Conservation (phyloP, 176 grass and related monocot species). For the Hyparrhenia diplandra region DNA sequence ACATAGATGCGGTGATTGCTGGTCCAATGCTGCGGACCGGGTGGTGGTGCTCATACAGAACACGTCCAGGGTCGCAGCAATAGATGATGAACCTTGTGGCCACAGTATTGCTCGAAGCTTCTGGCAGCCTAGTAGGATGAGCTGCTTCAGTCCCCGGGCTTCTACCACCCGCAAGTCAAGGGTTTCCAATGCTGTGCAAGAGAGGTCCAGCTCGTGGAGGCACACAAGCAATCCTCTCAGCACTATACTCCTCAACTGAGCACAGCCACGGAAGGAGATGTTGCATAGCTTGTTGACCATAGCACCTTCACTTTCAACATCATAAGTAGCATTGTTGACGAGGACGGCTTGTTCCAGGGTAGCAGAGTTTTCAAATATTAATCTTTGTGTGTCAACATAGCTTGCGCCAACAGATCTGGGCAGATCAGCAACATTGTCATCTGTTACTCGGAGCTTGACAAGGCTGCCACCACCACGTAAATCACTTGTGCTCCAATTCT, state of each 20-base stretch:
- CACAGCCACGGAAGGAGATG: background rate
- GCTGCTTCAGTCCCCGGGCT: background rate
- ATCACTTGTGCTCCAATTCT: background rate
- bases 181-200: background rate
- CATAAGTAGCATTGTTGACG: background rate
- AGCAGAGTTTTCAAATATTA: background rate
- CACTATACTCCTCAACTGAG: background rate
- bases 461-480: background rate
- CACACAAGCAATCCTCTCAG: background rate
- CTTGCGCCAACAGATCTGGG: too few relatives aligned
- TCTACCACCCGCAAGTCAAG: background rate
- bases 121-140: background rate
- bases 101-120: background rate
- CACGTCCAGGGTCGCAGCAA: background rate
- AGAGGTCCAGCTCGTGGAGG: background rate
- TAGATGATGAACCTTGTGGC: background rate
- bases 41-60: background rate
- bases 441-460: background rate
- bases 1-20: background rate
- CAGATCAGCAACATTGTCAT: background rate
- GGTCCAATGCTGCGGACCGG: background rate
- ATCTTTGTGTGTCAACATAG: background rate
- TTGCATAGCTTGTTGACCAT: background rate
- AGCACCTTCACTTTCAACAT: background rate
- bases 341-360: background rate